Base-by-base conservation (phyloP, 169 alveolate genomes). In the Plasmodium gallinaceum region DNA sequence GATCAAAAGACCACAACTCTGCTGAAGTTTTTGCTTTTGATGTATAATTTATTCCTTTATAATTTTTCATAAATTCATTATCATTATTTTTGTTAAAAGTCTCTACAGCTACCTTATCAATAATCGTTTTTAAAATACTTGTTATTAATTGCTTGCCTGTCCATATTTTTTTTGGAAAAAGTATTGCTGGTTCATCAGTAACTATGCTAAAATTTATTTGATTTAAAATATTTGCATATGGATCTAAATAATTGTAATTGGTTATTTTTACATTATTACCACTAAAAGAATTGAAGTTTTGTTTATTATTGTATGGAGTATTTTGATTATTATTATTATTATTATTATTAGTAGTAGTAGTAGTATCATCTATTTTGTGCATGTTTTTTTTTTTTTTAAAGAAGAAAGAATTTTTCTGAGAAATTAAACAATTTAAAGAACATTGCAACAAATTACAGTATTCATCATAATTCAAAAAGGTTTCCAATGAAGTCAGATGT, bases 101-200 rank as follows among this genome's bases (percentile, higher is more conserved):
- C 10, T 83, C 91, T 22, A 89, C 20, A 5, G 97, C 95, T 20
- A 95, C 90, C 57, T 88, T 88, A 88, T 95, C 96, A n/a, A 95
- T 92, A 0, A 95, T 60, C 5, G 96, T 94, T 83, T 95, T 95
- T 43, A 95, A 73, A 39, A 95, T 46, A 12, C 94, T 72, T 24
- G 97, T 94, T n/a, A 95, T 93, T 51, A 95, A 94, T 75, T 98
- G 99, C 88, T 99, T 99, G 24, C 99, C 99, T 5, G 99, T 98
- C 99, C 99, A 99, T 58, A 96, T 66, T 43, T 86, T 90, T 54
- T 90, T 92, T 2, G 99, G 99, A 71, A 96, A 97, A 16, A 98
- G 61, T 8, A 98, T 94, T 5, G 99, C 97, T 18, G 99, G 99
- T 16, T 96, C 97, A 72, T 95, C 98, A 20, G 89, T 92, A 72